phyloP scores from a whole-genome alignment of 108 stramenopile genomes.

The Fistulifera pelliculosa region DNA sequence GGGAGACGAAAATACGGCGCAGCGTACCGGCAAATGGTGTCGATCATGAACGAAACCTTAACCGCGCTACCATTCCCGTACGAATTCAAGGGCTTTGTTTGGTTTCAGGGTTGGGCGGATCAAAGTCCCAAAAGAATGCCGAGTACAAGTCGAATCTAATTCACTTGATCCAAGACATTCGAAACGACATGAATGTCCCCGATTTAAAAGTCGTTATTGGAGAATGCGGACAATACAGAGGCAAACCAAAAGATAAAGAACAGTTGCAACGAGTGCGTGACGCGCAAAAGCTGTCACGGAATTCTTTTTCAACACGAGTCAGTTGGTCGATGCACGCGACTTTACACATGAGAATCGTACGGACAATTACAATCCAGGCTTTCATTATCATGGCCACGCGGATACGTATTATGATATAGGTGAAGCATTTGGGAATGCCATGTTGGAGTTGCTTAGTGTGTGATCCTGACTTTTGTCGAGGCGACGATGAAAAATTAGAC shows the following conservation, averaged over 20 bases:
- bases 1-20: not conserved
- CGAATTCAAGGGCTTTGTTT: constrained; percentile 30
- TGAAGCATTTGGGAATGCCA: constrained; percentile 17
- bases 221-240: constrained; percentile 21
- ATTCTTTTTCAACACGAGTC: not conserved
- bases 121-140: constrained; percentile 6
- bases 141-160: constrained; percentile 29
- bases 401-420: constrained; percentile 26
- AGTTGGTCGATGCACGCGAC: constrained; percentile 14
- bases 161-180: constrained; percentile 29
- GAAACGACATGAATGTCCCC: constrained; percentile 16
- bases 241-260: not conserved
- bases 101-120: constrained; percentile 49
- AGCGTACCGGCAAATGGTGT: constrained; percentile 17
- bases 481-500: no score
- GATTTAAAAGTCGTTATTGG: constrained; percentile 22
- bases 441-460: no score
- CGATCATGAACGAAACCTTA: constrained; percentile 9
- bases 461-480: no score
- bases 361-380: constrained; percentile 8
- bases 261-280: not conserved
- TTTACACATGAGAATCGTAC: constrained; percentile 17
- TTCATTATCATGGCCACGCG: constrained; percentile 21
- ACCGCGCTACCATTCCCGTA: constrained; percentile 6
- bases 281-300: constrained; percentile 8